Base-by-base conservation (phyloP, 331 rosid species). In the Rhamnella rubrinervis region DNA sequence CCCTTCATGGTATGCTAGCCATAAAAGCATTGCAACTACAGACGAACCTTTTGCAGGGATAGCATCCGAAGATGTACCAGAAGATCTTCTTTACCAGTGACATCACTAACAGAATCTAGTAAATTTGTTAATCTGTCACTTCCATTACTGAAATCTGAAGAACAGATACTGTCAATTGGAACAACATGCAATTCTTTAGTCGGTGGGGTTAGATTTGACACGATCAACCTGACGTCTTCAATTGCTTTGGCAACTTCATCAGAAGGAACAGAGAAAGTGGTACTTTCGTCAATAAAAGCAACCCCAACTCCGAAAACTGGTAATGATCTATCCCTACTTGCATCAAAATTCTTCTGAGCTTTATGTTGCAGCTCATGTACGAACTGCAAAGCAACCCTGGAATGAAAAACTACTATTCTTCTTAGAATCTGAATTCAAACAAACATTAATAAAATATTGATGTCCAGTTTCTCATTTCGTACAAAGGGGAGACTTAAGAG, bases 231-330 rank as follows among this genome's bases (percentile, higher is more conserved):
- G 61, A 93, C 66, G 21, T 81, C 84, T 75, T 85, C 65, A 58
- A 82, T 69, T 7, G 80, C 84, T 53, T 76, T 73, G 39, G 82
- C 81, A 59, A 71, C 55, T 66, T 88, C 85, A 66, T 20, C 28
- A 25, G 82, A 72, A 26, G 85, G 81, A 77, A 83, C 64, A 7
- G 93, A 71, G 50, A 70, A 75, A 73, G 80, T 72, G 40, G 80
- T 62, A 23, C 83, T 84, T 68, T 90, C 98, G 55, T 93, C 96
- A 50, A 93, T 67, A 78, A 82, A 87, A 14, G 89, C 95, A 63
- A 93, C 95, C 64, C 97, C 98, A 66, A 93, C 98, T 19, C 91
- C 87, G 68, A 93, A 93, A 21, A 93, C 92, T 0, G 91, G 96
- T 70, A 90, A 71, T 5, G 97, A 85, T 65, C 90, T 84, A 81